Base-by-base conservation (phyloP, 371 early-diverging fungal genomes). In the Mortierella sp. region DNA sequence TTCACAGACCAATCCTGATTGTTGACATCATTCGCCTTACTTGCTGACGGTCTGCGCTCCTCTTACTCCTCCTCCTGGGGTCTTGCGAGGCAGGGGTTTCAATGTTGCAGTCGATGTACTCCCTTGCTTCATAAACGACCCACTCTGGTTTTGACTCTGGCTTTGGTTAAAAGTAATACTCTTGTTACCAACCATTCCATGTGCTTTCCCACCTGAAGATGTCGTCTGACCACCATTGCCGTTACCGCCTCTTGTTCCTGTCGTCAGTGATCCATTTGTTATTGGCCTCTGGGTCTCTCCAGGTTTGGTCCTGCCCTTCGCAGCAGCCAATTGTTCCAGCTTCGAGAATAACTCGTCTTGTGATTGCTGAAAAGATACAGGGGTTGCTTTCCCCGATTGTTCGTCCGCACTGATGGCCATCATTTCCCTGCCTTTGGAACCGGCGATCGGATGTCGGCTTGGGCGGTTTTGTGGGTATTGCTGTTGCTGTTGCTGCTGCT, bases 341-440 rank as follows among this genome's bases (percentile, higher is more conserved):
- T 85, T 85, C 12, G 77, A 60, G 71, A 79, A 79, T 51, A 85
- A n/a, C 8, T 85, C 86, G 11, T 81, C 75, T 55, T 85, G 86
- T 29, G 86, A 76, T 74, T 82, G 79, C 27, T 82, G 70, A 60
- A 82, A 82, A 0, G 79, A 74, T 18, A 76, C 79, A 43, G 76
- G 80, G 1, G 77, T 60, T 32, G 1, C 54, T n/a, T 43, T 35
- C 11, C 14, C 27, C 60, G 41, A 74, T 18, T 41, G 44, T 6
- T 35, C n/a, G 56, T 51, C 27, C 3, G 32, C 35, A n/a, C 56
- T 71, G 46, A 51, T n/a, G 14, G 41, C 74, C 56, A 58, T 43
- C 80, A 75, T 77, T 3, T 75, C 80, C 68, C 49, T 71, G 4
- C 65, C 72, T 48, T 70, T 55, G 21, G 77, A 75, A 5, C 77